A percentile compares a stretch with the other conserved stretches of the same genome.
phyloP scores from a whole-genome alignment of 148 eudicot genomes.

The Vaccinium macrocarpon region DNA sequence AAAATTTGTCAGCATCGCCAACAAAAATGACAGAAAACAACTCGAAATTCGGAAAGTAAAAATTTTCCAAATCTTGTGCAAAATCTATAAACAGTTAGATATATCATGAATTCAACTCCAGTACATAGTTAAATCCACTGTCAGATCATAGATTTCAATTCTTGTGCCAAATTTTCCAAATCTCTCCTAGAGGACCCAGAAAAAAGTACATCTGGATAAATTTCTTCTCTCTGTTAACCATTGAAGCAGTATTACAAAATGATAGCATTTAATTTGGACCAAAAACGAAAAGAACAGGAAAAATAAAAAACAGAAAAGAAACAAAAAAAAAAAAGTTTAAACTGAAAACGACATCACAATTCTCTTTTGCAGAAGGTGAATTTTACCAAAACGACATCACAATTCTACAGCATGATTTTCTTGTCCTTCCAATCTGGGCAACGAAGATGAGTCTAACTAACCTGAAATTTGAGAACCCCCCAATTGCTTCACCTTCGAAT shows the following conservation, averaged over 20 bases:
- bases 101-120: not conserved
- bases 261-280: not conserved
- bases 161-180: not conserved
- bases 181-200: too few relatives aligned
- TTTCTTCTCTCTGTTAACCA: too few relatives aligned
- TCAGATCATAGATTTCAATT: not conserved
- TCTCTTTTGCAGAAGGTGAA: too few relatives aligned
- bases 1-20: too few relatives aligned
- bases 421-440: constrained; percentile 1
- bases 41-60: too few relatives aligned
- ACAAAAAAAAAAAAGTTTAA: too few relatives aligned
- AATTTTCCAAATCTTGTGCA: not conserved
- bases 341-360: too few relatives aligned
- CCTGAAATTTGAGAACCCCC: constrained; percentile 59
- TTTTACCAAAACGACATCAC: not conserved
- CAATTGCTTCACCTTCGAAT: constrained; percentile 46
- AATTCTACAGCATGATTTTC: not conserved
- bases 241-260: not conserved
- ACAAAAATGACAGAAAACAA: too few relatives aligned
- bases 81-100: not conserved
- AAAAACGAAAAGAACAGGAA: too few relatives aligned
- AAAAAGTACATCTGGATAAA: too few relatives aligned
- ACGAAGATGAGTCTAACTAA: constrained; percentile 20
- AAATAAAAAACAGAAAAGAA: too few relatives aligned
- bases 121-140: not conserved